Evolutionary conservation across 495 filamentous ascomycete species (phyloP), one percentile per base, ranked within the genome.

Genomic region (Evernia prunastri): DNA sequence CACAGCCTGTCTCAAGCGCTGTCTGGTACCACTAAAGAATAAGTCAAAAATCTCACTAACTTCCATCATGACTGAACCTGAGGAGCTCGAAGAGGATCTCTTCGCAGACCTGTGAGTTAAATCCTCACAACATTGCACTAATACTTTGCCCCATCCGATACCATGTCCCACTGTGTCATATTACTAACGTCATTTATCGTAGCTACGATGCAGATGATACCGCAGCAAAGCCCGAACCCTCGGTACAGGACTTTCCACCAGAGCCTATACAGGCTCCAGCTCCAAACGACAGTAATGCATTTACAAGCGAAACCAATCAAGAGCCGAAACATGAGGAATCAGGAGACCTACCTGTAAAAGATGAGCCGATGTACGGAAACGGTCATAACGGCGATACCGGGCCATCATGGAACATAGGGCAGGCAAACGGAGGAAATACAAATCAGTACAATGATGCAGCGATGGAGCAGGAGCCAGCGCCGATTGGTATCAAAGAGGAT

Each of bases 11-110:
- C 27, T 54, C 51, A 20, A 20, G 27, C 6, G 51, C 51, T 33
- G 17, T 1, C 18, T n/a, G 11, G 35, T 45, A 43, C 10, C 27
- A 39, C 1, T 18, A n/a, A 33, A 35, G 20, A 4, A 17, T 23
- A 20, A 1, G 25, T 43, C 61, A 69, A 18, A 15, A 40, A 9
- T 53, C 53, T 13, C 66, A 72, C 43, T 63, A 43, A 51, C 25
- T 76, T 17, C 39, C 29, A 64, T 45, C 63, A 96, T 96, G 91
- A 84, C 91, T 31, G 92, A 96, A 73, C 84, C 85, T 57, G 92
- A 95, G 74, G 91, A 92, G 65, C 86, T 92, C 67, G 95, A 97
- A 59, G 95, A 97, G 71, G 94, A 98, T 82, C 88, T 98, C 71
- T 98, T 98, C 74, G 94, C 92, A 67, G 94, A 98, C 79, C 85